phyloP scores from a whole-genome alignment of 1,139 yeast species.

The Kodamaea alishanica region DNA sequence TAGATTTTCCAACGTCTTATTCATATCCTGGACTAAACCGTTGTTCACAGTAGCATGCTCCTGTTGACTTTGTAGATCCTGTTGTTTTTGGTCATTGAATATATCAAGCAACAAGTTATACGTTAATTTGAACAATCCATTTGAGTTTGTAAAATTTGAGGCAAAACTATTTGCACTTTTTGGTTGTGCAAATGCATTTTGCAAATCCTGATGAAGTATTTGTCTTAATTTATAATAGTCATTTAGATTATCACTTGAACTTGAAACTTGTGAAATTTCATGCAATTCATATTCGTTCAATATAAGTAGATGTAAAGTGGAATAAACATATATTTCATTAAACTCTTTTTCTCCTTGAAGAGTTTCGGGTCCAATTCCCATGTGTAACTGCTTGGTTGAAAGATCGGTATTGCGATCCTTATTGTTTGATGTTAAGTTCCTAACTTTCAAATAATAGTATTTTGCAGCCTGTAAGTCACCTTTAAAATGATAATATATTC shows the following conservation, averaged over 20 bases:
- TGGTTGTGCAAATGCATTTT: conserved; percentile 14
- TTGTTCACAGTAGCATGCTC: conserved; percentile 5
- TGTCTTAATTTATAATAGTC: conserved; percentile 16
- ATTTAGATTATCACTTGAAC: conserved; percentile 8
- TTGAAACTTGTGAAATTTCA: conserved; percentile 8
- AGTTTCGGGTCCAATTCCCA: conserved; percentile 23
- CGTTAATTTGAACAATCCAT: conserved; percentile 13
- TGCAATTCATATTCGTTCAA: conserved; percentile 24
- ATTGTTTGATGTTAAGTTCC: conserved; percentile 13
- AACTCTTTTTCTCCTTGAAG: conserved; percentile 15
- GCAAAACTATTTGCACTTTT: conserved; percentile 18
- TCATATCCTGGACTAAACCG: conserved; percentile 9
- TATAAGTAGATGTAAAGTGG: conserved; percentile 25
- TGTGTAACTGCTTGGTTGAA: conserved; percentile 14
- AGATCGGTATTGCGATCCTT: not conserved
- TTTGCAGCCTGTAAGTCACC: conserved; percentile 37
- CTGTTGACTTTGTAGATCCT: conserved; percentile 1
- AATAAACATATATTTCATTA: conserved; percentile 25
- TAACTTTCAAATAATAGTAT: conserved; percentile 32
- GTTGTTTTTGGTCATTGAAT: conserved; percentile 8
- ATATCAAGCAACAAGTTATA: conserved; percentile 11
- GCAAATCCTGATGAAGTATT: conserved; percentile 18
- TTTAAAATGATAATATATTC: conserved; percentile 31
- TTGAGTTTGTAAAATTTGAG: conserved; percentile 19
- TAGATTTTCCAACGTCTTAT: conserved; percentile 6